phyloP scores from a whole-genome alignment of 202 grass and related monocot species.

The Eragrostis tef region DNA sequence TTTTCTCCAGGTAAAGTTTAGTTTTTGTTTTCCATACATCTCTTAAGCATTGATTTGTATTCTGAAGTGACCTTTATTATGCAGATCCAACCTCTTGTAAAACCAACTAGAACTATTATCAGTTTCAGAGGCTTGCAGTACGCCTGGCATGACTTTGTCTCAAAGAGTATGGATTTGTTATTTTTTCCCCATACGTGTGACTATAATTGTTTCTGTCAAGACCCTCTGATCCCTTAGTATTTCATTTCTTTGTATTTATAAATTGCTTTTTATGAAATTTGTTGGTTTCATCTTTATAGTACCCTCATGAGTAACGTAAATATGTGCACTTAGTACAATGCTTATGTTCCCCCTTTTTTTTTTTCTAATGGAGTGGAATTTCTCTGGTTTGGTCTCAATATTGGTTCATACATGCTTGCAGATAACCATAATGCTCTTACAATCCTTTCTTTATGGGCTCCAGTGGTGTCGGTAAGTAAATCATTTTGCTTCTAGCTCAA shows the following conservation, averaged over 20 bases:
- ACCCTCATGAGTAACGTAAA: background rate
- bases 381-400: constrained; percentile 11
- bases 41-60: constrained; percentile 25
- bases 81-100: constrained; percentile 81
- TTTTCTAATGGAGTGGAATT: background rate
- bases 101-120: constrained; percentile 71
- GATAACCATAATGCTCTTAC: constrained; percentile 93
- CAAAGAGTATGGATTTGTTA: constrained; percentile 68
- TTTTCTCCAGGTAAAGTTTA: constrained; percentile 89
- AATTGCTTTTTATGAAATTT: background rate
- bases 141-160: constrained; percentile 86
- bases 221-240: background rate
- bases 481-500: constrained; percentile 35
- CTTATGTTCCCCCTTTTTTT: too few species aligned
- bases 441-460: constrained; percentile 85
- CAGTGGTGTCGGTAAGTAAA: constrained; percentile 76
- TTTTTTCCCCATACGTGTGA: background rate
- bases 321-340: background rate
- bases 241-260: constrained; percentile 22
- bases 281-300: background rate
- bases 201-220: background rate
- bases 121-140: constrained; percentile 65
- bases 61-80: constrained; percentile 46
- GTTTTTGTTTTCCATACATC: constrained; percentile 27
- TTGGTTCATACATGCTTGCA: constrained; percentile 58